These are phyloP conservation scores for Luffa aegyptiaca DNA, from an alignment of 306 rosid species.

Conservation along the genomic window DNA sequence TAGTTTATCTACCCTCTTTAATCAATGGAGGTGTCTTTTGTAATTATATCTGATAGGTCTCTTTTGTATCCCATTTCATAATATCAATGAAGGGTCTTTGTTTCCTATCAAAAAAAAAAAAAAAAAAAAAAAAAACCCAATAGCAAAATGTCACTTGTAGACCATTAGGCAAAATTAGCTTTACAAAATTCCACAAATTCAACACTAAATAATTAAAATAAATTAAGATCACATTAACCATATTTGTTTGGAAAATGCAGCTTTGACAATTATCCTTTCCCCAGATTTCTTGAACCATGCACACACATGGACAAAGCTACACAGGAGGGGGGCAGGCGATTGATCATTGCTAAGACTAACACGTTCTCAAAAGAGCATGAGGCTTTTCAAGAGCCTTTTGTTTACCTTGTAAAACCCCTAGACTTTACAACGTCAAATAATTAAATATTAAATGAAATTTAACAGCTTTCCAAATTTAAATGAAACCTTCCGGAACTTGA, in stretches of 20 bases:
- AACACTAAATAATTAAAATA: background rate
- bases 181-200: background rate
- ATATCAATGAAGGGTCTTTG: too few species aligned
- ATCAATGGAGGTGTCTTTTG: too few species aligned
- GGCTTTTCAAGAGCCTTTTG: background rate
- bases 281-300: background rate
- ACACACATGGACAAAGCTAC: background rate
- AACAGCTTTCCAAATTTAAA: background rate
- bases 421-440: background rate
- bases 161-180: background rate
- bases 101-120: background rate
- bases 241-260: background rate
- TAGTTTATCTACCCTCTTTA: too few species aligned
- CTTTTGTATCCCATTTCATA: too few species aligned
- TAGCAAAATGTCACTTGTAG: background rate
- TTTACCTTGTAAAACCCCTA: background rate
- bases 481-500: conserved; percentile 84
- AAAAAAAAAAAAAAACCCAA: background rate
- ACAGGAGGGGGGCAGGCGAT: background rate
- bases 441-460: background rate
- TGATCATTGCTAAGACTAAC: background rate
- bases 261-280: background rate
- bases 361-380: background rate
- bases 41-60: too few species aligned
- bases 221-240: background rate